Conservation (phyloP, 768 basidiomycete genomes). For the Trametes villosa region DNA sequence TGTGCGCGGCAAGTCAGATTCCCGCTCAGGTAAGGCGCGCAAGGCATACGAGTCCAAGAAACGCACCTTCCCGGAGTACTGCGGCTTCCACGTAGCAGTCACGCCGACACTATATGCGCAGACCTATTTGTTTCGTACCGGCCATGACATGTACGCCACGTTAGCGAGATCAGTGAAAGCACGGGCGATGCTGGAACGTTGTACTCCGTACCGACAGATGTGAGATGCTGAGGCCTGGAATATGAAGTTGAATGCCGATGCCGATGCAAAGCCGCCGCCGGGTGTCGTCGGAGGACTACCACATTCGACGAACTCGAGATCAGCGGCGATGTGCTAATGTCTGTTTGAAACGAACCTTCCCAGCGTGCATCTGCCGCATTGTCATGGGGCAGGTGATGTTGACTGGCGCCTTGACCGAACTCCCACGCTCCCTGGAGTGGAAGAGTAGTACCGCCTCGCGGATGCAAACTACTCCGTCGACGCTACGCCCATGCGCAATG, state of each 20-base stretch:
- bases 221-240: no score
- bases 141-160: no score
- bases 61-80: no score
- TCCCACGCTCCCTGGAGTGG: not conserved
- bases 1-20: not conserved
- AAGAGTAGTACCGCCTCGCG: not conserved
- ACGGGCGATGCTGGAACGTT: no score
- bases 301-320: constrained; percentile 2
- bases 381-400: constrained; percentile 2
- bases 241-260: no score
- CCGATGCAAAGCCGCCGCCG: not conserved
- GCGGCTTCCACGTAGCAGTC: not conserved
- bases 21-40: not conserved
- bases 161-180: no score
- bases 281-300: not conserved
- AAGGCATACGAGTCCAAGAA: no score
- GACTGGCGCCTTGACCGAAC: not conserved
- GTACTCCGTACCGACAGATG: no score
- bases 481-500: no score
- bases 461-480: not conserved
- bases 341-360: not conserved
- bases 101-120: constrained; percentile 9
- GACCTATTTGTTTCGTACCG: no score
- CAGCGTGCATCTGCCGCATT: constrained; percentile 2
- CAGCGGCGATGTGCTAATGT: constrained; percentile 4